phyloP scores from a whole-genome alignment of 208 protist species.

The Leishmania tarentolae region DNA sequence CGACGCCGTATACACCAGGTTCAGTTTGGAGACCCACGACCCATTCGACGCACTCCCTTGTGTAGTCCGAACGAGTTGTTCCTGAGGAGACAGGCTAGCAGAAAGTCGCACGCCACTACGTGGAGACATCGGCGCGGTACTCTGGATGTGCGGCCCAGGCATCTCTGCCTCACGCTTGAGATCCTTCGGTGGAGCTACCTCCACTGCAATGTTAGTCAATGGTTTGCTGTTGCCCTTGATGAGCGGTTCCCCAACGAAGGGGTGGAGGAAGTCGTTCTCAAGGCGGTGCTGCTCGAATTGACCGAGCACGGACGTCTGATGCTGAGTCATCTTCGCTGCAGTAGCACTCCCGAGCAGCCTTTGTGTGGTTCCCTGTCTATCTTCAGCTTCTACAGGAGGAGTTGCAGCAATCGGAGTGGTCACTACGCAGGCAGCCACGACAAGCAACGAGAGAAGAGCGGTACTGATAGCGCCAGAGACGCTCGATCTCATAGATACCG shows the following conservation, averaged over 20 bases:
- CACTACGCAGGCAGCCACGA: not conserved
- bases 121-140: not conserved
- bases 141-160: not conserved
- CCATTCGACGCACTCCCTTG: not conserved
- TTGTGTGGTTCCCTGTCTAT: not conserved
- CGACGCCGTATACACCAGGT: conserved; percentile 4
- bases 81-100: not conserved
- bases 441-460: conserved; percentile 6
- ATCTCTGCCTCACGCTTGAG: not conserved
- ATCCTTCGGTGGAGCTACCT: too few relatives aligned
- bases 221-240: conserved; percentile 7
- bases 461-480: not conserved
- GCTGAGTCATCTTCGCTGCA: not conserved
- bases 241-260: conserved; percentile 4
- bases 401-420: too few relatives aligned
- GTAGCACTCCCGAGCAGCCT: not conserved
- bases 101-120: not conserved
- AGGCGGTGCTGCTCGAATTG: conserved; percentile 6
- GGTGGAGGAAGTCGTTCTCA: conserved; percentile 7
- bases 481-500: not conserved
- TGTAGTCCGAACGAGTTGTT: not conserved
- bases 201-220: not conserved
- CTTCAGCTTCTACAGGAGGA: not conserved
- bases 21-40: conserved; percentile 9
- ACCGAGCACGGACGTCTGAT: conserved; percentile 9